A percentile compares a stretch with the other conserved stretches of the same genome.
Evolutionary conservation across 169 alveolate species (phyloP).

Genomic region (Cystoisospora suis): DNA sequence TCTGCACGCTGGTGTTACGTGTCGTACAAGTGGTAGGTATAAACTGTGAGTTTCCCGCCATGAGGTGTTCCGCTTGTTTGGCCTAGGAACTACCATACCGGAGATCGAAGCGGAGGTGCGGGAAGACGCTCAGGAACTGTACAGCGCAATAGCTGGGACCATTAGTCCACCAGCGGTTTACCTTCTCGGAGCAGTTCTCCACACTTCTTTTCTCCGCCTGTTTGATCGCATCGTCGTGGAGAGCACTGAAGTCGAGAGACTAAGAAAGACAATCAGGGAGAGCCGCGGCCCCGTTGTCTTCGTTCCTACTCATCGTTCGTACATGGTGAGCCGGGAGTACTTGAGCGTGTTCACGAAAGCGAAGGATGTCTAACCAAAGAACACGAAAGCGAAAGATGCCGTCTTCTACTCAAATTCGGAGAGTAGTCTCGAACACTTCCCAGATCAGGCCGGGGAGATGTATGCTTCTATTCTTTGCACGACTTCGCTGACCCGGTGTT

Average conservation of each 20-base stretch:
- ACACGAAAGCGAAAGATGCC: too few species aligned
- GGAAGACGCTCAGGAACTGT: slow-evolving; percentile 15
- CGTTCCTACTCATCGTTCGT: slow-evolving; percentile 39
- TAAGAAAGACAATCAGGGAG: neutral
- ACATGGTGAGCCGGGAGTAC: slow-evolving; percentile 19
- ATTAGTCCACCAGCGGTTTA: slow-evolving; percentile 5
- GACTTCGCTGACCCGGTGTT: too few species aligned
- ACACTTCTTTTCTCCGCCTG: slow-evolving; percentile 3
- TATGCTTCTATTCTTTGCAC: too few species aligned
- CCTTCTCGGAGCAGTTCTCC: slow-evolving; percentile 18
- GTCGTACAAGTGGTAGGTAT: too few species aligned
- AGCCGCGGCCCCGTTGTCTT: slow-evolving; percentile 28
- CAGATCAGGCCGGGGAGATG: too few species aligned
- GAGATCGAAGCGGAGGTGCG: slow-evolving; percentile 26
- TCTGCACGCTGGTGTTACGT: too few species aligned
- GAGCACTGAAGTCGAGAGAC: slow-evolving; percentile 14
- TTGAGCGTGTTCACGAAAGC: too few species aligned
- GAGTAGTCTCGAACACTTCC: too few species aligned
- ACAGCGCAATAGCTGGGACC: slow-evolving; percentile 29
- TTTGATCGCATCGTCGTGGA: slow-evolving; percentile 48
- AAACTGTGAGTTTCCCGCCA: too few species aligned
- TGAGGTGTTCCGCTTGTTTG: too few species aligned
- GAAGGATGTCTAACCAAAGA: too few species aligned
- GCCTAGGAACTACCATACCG: neutral
- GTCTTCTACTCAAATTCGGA: too few species aligned